Evolutionary conservation across 2,329 filamentous ascomycete species (phyloP).

Genomic region (Pleoardoris graminearum): DNA sequence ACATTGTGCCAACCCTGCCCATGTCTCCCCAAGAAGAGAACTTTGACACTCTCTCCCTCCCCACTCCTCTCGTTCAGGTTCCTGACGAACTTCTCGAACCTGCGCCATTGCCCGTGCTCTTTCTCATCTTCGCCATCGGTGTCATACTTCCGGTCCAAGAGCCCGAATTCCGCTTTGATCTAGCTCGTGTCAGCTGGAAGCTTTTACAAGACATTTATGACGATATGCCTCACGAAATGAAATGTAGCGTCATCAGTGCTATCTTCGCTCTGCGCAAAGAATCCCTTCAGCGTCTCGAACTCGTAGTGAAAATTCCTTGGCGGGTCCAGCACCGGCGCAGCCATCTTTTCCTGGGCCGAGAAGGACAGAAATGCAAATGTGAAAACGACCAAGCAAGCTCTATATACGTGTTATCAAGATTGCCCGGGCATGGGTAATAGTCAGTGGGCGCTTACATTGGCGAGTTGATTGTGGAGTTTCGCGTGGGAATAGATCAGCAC

Average conservation of each 20-base stretch:
- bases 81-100: constrained; percentile 61
- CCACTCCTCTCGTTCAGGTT: constrained; percentile 53
- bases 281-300: constrained; percentile 63
- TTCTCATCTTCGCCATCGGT: constrained; percentile 45
- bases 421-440: too few species aligned
- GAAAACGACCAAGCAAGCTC: constrained; percentile 13
- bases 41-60: constrained; percentile 61
- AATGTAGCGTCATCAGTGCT: constrained; percentile 60
- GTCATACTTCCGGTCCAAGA: constrained; percentile 64
- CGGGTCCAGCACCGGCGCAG: background rate
- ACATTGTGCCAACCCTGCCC: constrained; percentile 69
- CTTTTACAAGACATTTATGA: background rate
- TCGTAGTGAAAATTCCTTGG: constrained; percentile 51
- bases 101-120: constrained; percentile 61
- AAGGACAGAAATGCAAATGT: constrained; percentile 12
- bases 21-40: constrained; percentile 70
- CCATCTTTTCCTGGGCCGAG: constrained; percentile 7
- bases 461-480: too few species aligned
- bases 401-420: too few species aligned
- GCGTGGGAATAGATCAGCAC: too few species aligned
- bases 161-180: constrained; percentile 66
- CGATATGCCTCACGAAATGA: constrained; percentile 59
- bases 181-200: constrained; percentile 31
- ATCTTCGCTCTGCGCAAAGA: constrained; percentile 66
- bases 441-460: too few species aligned